Conservation (phyloP, 768 basidiomycete species). For the Tubosaeta sp. region DNA sequence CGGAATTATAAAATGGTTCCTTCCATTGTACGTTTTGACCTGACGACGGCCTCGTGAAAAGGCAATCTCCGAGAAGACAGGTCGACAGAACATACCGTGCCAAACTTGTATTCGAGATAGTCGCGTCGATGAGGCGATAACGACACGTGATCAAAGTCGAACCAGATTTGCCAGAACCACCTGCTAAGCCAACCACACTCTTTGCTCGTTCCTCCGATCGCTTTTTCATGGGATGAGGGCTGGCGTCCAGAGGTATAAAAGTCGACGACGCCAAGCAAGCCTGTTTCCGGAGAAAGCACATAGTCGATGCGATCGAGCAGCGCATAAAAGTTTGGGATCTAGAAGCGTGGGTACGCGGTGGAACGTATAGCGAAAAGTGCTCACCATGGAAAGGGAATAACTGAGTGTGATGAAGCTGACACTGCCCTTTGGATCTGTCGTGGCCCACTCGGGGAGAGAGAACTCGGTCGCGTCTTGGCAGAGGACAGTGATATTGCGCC, state of each 20-base stretch:
- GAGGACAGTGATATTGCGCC: conserved; percentile 68
- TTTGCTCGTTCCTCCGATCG: conserved; percentile 59
- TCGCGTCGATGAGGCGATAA: conserved; percentile 56
- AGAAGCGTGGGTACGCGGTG: neutral
- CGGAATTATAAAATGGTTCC: conserved; percentile 67
- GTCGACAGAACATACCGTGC: conserved; percentile 44
- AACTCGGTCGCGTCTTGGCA: conserved; percentile 73
- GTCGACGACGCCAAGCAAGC: conserved; percentile 65
- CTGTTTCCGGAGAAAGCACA: conserved; percentile 54
- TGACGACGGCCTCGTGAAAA: conserved; percentile 11
- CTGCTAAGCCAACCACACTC: conserved; percentile 62
- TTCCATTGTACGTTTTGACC: conserved; percentile 67
- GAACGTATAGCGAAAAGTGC: neutral
- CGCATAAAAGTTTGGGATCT: conserved; percentile 62
- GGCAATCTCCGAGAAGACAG: neutral
- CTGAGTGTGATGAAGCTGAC: conserved; percentile 52
- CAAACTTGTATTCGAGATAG: conserved; percentile 77
- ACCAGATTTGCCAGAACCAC: conserved; percentile 80
- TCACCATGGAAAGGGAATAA: conserved; percentile 55
- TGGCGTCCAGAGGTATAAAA: conserved; percentile 64
- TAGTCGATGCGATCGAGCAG: conserved; percentile 66
- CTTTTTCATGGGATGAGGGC: conserved; percentile 51
- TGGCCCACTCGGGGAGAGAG: conserved; percentile 53
- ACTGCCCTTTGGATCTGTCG: conserved; percentile 49
- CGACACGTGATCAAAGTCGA: conserved; percentile 52